These are phyloP conservation scores for Stentor coeruleus DNA, from an alignment of 73 alveolate genomes.

Conservation along the genomic window DNA sequence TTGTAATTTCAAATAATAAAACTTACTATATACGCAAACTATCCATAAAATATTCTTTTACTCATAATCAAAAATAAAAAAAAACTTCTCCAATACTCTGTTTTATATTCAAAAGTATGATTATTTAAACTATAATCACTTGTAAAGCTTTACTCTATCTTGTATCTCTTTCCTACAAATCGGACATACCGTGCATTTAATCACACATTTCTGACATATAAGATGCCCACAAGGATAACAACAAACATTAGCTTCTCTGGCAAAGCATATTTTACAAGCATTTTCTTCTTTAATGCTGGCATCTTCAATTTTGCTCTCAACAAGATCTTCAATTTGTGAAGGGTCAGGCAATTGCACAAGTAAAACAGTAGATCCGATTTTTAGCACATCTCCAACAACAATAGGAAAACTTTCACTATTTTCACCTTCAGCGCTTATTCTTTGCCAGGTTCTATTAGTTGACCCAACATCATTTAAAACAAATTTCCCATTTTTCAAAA, in stretches of 20 bases:
- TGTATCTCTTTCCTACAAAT: slow-evolving; percentile 53
- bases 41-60: neutral
- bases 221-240: slow-evolving; percentile 73
- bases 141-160: slow-evolving; percentile 56
- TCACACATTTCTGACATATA: slow-evolving; percentile 54
- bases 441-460: slow-evolving; percentile 70
- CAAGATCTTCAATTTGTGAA: neutral
- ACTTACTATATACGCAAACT: neutral
- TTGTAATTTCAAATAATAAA: too few species aligned
- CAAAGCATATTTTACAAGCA: slow-evolving; percentile 57
- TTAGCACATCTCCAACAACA: slow-evolving; percentile 49
- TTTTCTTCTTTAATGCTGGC: slow-evolving; percentile 8
- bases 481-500: slow-evolving; percentile 43
- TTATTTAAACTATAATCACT: slow-evolving; percentile 11
- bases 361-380: slow-evolving; percentile 28
- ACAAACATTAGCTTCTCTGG: slow-evolving; percentile 52
- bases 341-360: slow-evolving; percentile 14
- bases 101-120: too few species aligned
- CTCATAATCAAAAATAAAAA: neutral
- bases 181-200: slow-evolving; percentile 55
- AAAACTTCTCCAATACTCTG: neutral
- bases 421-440: slow-evolving; percentile 67
- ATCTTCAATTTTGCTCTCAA: neutral
- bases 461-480: slow-evolving; percentile 64
- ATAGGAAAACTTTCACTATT: slow-evolving; percentile 41